Conservation (phyloP, 2,329 filamentous ascomycete genomes). For the Chaetomiaceae sp. region DNA sequence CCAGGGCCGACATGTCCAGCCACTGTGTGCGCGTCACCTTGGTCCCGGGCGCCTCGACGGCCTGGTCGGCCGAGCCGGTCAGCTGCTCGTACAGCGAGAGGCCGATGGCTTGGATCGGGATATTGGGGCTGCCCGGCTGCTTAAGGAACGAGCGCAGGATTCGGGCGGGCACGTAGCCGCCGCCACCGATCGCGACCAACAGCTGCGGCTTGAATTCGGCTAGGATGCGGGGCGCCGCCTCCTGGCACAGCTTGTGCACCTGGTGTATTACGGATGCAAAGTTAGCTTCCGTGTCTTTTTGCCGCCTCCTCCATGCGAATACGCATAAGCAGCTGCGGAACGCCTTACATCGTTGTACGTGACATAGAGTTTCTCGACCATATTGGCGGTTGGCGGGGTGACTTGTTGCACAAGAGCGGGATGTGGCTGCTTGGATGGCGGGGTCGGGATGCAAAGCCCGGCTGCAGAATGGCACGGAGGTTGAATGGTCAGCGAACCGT, state of each 20-base stretch:
- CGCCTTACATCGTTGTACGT: conserved; percentile 81
- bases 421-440: neutral
- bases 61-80: conserved; percentile 38
- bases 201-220: conserved; percentile 85
- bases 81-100: conserved; percentile 94
- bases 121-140: conserved; percentile 79
- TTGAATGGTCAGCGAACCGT: too few species aligned
- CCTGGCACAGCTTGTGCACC: conserved; percentile 97
- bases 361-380: conserved; percentile 83
- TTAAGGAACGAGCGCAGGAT: conserved; percentile 98
- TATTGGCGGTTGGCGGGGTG: conserved; percentile 41
- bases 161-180: conserved; percentile 92
- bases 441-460: neutral
- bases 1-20: conserved; percentile 81
- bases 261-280: conserved; percentile 35
- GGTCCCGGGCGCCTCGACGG: conserved; percentile 75
- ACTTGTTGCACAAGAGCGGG: neutral
- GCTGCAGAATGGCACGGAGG: too few species aligned
- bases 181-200: conserved; percentile 97
- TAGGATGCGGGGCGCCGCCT: conserved; percentile 76
- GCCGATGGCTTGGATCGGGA: conserved; percentile 98
- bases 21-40: conserved; percentile 98
- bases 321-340: neutral
- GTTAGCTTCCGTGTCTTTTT: too few species aligned
- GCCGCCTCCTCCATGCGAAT: too few species aligned